Evolutionary conservation across 495 filamentous ascomycete genomes (phyloP).

Genomic region (Jackrogersella multiformis): DNA sequence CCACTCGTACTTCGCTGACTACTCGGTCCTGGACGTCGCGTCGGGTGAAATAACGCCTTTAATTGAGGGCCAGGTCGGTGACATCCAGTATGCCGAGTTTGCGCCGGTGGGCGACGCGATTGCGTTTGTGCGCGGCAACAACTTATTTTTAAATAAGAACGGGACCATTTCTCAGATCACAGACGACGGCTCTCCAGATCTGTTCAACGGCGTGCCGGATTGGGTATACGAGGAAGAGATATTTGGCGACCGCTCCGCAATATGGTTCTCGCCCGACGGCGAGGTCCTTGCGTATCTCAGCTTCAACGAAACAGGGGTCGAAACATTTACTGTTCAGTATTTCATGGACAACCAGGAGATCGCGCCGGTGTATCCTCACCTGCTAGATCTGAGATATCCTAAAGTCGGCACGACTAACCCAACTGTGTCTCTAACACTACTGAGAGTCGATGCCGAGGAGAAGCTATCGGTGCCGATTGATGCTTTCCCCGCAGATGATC

Average conservation of each 20-base stretch:
- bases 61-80: conserved; percentile 57
- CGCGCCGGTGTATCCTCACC: conserved; percentile 61
- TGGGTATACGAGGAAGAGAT: conserved; percentile 74
- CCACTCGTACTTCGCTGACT: conserved; percentile 66
- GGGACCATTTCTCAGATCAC: conserved; percentile 61
- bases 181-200: conserved; percentile 60
- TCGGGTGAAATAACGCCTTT: conserved; percentile 56
- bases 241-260: conserved; percentile 55
- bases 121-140: conserved; percentile 65
- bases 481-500: conserved; percentile 58
- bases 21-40: conserved; percentile 60
- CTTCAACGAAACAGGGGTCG: conserved; percentile 67
- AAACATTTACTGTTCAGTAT: conserved; percentile 66
- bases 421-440: conserved; percentile 60
- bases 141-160: conserved; percentile 63
- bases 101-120: conserved; percentile 58
- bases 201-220: conserved; percentile 68
- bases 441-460: conserved; percentile 51
- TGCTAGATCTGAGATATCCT: conserved; percentile 63
- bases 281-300: conserved; percentile 64
- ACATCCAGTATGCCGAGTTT: conserved; percentile 67
- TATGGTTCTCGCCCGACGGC: conserved; percentile 69
- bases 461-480: conserved; percentile 49
- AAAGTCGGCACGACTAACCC: conserved; percentile 68
- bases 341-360: conserved; percentile 60